A percentile compares a stretch with the other conserved stretches of the same genome.
phyloP scores from a whole-genome alignment of 2,329 filamentous ascomycete genomes.

The Claviceps spartinae region DNA sequence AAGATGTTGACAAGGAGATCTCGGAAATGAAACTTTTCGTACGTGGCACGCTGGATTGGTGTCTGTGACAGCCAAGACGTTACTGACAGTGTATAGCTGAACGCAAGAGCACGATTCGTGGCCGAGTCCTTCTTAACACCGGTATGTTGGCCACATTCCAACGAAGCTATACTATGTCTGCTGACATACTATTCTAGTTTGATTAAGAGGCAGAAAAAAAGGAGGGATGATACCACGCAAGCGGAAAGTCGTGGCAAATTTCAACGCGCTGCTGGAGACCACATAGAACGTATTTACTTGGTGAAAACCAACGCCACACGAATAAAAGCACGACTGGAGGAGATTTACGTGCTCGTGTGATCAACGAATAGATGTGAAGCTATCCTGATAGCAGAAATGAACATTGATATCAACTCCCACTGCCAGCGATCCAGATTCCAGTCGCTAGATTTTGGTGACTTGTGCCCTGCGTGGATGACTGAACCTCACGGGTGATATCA shows the following conservation, averaged over 20 bases:
- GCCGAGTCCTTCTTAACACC: conserved; percentile 97
- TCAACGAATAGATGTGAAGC: conserved; percentile 2
- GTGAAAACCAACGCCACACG: neutral
- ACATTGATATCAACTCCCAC: neutral
- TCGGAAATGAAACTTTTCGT: conserved; percentile 99
- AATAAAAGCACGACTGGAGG: neutral
- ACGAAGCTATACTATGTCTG: neutral
- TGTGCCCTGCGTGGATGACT: neutral
- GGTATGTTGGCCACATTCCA: conserved; percentile 29
- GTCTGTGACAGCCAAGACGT: neutral
- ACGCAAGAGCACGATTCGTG: conserved; percentile 91
- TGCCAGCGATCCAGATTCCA: neutral
- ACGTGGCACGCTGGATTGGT: conserved; percentile 25
- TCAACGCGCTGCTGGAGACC: neutral
- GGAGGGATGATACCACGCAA: neutral
- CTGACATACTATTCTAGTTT: conserved; percentile 15
- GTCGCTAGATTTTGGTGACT: neutral
- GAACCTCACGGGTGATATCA: neutral
- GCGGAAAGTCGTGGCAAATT: neutral
- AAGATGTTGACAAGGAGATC: conserved; percentile 99
- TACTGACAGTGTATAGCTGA: conserved; percentile 48
- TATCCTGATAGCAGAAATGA: conserved; percentile 3
- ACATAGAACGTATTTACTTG: neutral
- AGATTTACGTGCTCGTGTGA: neutral
- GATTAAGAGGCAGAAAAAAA: conserved; percentile 11